Evolutionary conservation across 2,329 filamentous ascomycete species (phyloP).

Genomic region (Chaetomium globosum): DNA sequence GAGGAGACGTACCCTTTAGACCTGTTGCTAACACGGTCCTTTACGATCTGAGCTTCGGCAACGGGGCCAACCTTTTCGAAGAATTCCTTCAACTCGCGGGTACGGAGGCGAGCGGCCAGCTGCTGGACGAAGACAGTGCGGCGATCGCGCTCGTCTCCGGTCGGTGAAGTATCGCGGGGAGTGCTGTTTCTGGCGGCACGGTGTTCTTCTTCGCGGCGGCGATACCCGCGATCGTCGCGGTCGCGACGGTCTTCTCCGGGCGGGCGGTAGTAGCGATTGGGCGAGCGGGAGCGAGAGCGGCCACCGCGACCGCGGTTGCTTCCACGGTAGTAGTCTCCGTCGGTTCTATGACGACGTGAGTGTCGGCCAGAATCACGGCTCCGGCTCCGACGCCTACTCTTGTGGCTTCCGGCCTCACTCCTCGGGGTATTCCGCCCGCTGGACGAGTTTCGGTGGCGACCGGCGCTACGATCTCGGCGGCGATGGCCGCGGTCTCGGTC

Average conservation of each 20-base stretch:
- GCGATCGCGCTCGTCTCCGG: constrained; percentile 93
- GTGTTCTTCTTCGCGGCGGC: constrained; percentile 57
- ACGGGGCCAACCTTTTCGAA: constrained; percentile 95
- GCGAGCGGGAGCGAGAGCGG: constrained; percentile 73
- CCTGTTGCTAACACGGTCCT: constrained; percentile 92
- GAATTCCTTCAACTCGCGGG: constrained; percentile 88
- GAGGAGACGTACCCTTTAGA: constrained; percentile 80
- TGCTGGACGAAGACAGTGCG: constrained; percentile 98
- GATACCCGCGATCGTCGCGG: constrained; percentile 44
- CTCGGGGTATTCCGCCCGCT: constrained; percentile 65
- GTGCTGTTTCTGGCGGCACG: constrained; percentile 42
- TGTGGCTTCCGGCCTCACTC: constrained; percentile 78
- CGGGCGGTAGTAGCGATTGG: constrained; percentile 61
- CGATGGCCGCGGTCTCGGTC: constrained; percentile 37
- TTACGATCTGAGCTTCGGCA: constrained; percentile 97
- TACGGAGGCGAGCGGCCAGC: constrained; percentile 88
- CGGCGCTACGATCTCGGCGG: constrained; percentile 53
- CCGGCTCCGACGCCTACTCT: constrained; percentile 78
- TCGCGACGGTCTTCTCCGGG: constrained; percentile 51
- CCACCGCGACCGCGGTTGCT: constrained; percentile 56
- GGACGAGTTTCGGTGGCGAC: constrained; percentile 59
- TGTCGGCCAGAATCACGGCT: constrained; percentile 76
- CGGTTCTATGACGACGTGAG: constrained; percentile 68
- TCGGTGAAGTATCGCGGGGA: constrained; percentile 59
- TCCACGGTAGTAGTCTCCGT: constrained; percentile 73